Conservation (phyloP, 1,284 basidiomycete species). For the Sporisorium iseilematis-ciliati region DNA sequence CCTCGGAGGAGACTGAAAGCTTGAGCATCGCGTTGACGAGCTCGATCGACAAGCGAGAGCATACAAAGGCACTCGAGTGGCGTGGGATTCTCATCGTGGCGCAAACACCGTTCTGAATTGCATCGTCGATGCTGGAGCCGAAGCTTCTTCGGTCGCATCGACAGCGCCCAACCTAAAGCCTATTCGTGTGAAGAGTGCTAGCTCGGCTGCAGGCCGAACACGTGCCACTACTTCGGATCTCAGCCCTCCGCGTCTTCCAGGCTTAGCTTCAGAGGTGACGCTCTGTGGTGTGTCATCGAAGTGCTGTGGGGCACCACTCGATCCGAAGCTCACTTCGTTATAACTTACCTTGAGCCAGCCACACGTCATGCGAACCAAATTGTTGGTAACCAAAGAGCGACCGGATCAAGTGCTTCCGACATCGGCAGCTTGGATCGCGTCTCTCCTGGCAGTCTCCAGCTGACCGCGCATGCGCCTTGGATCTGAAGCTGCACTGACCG, state of each 20-base stretch:
- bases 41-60: too few species aligned
- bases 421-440: background rate
- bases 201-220: conserved; percentile 1
- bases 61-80: too few species aligned
- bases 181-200: background rate
- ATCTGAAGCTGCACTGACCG: background rate
- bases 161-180: background rate
- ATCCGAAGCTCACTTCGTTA: background rate
- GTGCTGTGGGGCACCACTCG: too few species aligned
- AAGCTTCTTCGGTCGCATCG: background rate
- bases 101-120: too few species aligned
- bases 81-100: too few species aligned
- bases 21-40: too few species aligned
- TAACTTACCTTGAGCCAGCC: background rate
- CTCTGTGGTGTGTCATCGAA: background rate
- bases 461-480: background rate
- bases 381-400: background rate
- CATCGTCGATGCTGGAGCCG: background rate
- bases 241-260: conserved; percentile 3
- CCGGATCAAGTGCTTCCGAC: conserved; percentile 7
- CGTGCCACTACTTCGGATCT: conserved; percentile 3
- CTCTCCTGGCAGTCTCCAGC: conserved; percentile 1
- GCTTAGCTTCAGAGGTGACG: background rate
- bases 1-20: too few species aligned
- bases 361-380: background rate